phyloP scores from a whole-genome alignment of 2,329 filamentous ascomycete species.

The Penicillium sp. region DNA sequence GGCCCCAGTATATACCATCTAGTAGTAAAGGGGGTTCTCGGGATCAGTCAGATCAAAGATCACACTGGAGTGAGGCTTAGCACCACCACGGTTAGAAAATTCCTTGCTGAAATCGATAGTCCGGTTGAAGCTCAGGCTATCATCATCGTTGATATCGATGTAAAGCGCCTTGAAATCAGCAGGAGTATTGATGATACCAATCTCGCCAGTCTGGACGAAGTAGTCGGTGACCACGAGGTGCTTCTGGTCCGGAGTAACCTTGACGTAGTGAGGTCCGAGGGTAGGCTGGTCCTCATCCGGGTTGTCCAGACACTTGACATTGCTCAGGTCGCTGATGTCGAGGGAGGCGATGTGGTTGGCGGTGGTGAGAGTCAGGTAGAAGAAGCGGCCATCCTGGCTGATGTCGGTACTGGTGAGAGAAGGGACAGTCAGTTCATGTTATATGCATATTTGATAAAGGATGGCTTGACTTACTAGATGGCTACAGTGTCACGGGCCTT shows the following conservation, averaged over 20 bases:
- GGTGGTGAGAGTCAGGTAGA: constrained; percentile 66
- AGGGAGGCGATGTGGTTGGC: constrained; percentile 68
- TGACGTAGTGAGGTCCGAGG: constrained; percentile 68
- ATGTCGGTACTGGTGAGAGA: constrained; percentile 57
- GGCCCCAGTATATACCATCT: not conserved
- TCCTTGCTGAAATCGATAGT: constrained; percentile 62
- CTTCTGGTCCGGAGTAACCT: constrained; percentile 69
- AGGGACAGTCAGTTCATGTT: constrained; percentile 2
- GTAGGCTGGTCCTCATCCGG: constrained; percentile 64
- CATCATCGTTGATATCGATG: constrained; percentile 63
- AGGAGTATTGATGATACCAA: constrained; percentile 66
- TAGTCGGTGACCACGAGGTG: constrained; percentile 69
- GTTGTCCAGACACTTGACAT: constrained; percentile 66
- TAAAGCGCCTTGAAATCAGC: constrained; percentile 68
- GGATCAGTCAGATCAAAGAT: constrained; percentile 64
- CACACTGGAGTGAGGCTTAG: constrained; percentile 62
- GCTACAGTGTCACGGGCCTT: constrained; percentile 63
- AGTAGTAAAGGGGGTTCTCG: constrained; percentile 51
- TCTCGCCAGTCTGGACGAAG: constrained; percentile 68
- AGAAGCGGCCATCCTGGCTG: constrained; percentile 62
- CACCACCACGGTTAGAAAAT: constrained; percentile 63
- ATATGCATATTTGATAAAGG: not conserved
- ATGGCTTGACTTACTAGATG: constrained; percentile 55
- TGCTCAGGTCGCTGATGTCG: constrained; percentile 66
- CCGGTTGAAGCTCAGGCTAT: constrained; percentile 64